Percentiles rank a stretch among this genome's conserved stretches.
These are phyloP conservation scores for Vitis riparia DNA, from an alignment of 164 flowering plant species.

Conservation along the genomic window DNA sequence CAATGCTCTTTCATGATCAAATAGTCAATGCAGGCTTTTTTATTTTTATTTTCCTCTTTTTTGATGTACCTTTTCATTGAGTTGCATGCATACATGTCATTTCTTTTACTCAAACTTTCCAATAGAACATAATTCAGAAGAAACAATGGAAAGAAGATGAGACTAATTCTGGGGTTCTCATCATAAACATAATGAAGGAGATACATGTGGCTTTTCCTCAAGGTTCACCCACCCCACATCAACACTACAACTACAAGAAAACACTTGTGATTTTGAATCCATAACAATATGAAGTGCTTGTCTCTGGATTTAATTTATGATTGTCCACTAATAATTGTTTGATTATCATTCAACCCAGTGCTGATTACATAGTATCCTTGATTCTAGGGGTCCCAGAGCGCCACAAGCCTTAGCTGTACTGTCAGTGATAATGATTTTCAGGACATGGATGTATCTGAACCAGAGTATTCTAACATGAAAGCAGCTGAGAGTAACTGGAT, in stretches of 20 bases:
- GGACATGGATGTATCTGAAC: slow-evolving; percentile 92
- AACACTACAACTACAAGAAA: too few species aligned
- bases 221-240: too few species aligned
- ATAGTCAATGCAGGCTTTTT: not conserved
- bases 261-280: too few species aligned
- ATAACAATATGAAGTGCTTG: too few species aligned
- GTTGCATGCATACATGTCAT: not conserved
- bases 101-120: slow-evolving; percentile 4
- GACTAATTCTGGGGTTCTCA: slow-evolving; percentile 9
- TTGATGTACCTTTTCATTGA: not conserved
- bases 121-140: slow-evolving; percentile 37
- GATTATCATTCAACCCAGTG: not conserved
- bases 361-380: not conserved
- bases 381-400: slow-evolving; percentile 51
- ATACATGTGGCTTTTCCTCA: slow-evolving; percentile 41
- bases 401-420: slow-evolving; percentile 22
- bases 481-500: slow-evolving; percentile 44
- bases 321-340: not conserved
- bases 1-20: too few species aligned
- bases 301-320: not conserved
- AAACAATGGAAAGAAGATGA: slow-evolving; percentile 21
- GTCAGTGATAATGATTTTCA: slow-evolving; percentile 25
- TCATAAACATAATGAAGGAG: slow-evolving; percentile 23
- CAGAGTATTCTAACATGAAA: slow-evolving; percentile 45
- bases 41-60: not conserved